Conservation (phyloP, 352 stramenopile species). For the Pythium grandisporangium region DNA sequence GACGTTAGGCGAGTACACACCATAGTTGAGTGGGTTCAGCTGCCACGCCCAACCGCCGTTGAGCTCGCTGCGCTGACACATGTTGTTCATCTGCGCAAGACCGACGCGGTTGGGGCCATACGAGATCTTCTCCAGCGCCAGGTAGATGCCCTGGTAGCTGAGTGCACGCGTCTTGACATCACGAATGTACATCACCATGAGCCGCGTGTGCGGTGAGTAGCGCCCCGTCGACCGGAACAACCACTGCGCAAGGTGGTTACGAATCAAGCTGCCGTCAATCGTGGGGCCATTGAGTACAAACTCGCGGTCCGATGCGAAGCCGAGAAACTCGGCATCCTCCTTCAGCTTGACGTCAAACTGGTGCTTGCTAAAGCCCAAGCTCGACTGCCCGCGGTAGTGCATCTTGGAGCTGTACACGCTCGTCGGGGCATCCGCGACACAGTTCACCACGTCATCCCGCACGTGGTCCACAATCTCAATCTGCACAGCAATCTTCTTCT, state of each 20-base stretch:
- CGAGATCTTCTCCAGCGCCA: constrained; percentile 17
- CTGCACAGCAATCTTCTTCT: not conserved
- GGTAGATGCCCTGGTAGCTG: constrained; percentile 47
- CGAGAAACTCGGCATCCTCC: constrained; percentile 1
- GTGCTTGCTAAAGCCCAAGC: constrained; percentile 13
- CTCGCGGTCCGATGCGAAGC: constrained; percentile 4
- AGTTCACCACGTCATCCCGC: not conserved
- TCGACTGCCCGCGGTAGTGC: constrained; percentile 16
- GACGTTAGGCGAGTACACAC: constrained; percentile 19
- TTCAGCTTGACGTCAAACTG: constrained; percentile 11
- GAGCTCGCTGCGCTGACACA: constrained; percentile 2
- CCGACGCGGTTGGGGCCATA: constrained; percentile 13
- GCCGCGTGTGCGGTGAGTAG: constrained; percentile 43
- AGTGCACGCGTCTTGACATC: constrained; percentile 21
- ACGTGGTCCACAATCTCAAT: constrained; percentile 4
- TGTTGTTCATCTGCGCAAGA: constrained; percentile 2
- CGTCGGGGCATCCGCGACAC: constrained; percentile 1
- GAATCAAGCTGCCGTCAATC: constrained; percentile 48
- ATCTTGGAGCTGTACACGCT: not conserved
- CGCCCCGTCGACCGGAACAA: constrained; percentile 50
- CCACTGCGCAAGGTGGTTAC: constrained; percentile 65
- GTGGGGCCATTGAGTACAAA: constrained; percentile 10
- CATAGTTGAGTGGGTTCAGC: constrained; percentile 13
- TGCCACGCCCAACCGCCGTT: constrained; percentile 19
- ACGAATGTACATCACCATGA: constrained; percentile 45